A percentile compares a stretch with the other conserved stretches of the same genome.
phyloP scores from a whole-genome alignment of 768 basidiomycete species.

The Exsudoporus frostii region DNA sequence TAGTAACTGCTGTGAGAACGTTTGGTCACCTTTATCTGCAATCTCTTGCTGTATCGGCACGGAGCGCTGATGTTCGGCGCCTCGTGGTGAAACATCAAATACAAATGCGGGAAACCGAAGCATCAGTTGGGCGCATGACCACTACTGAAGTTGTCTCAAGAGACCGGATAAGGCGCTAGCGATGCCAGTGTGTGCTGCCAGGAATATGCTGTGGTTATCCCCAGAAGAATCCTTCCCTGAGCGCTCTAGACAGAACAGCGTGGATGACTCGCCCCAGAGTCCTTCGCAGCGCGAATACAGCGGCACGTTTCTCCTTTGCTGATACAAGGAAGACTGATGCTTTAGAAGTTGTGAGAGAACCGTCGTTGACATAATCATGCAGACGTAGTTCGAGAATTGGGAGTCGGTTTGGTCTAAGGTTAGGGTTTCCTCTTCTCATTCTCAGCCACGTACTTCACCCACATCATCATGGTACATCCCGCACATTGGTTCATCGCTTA shows the following conservation, averaged over 20 bases:
- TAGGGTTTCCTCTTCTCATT: constrained; percentile 11
- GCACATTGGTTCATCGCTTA: not conserved
- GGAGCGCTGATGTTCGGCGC: not conserved
- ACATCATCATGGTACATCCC: constrained; percentile 12
- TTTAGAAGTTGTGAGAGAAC: no score
- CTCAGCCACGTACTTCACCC: not conserved
- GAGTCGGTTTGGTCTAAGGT: not conserved
- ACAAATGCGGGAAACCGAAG: constrained; percentile 5
- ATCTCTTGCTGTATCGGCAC: constrained; percentile 7
- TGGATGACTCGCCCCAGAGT: not conserved
- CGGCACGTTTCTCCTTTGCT: not conserved
- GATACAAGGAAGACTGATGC: not conserved
- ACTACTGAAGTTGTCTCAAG: not conserved
- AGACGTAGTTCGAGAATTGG: no score
- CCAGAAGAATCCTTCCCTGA: constrained; percentile 5
- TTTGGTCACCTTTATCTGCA: constrained; percentile 10
- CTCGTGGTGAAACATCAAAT: not conserved
- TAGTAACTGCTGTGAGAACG: constrained; percentile 3
- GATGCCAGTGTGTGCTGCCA: no score
- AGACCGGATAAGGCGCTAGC: not conserved
- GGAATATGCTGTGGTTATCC: constrained; percentile 4
- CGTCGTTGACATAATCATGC: constrained; percentile 1
- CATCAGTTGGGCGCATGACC: not conserved
- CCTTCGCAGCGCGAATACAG: not conserved
- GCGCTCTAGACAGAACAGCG: not conserved